These are phyloP conservation scores for Macrophomina pseudophaseolina DNA, from an alignment of 2,329 filamentous ascomycete genomes.

Conservation along the genomic window DNA sequence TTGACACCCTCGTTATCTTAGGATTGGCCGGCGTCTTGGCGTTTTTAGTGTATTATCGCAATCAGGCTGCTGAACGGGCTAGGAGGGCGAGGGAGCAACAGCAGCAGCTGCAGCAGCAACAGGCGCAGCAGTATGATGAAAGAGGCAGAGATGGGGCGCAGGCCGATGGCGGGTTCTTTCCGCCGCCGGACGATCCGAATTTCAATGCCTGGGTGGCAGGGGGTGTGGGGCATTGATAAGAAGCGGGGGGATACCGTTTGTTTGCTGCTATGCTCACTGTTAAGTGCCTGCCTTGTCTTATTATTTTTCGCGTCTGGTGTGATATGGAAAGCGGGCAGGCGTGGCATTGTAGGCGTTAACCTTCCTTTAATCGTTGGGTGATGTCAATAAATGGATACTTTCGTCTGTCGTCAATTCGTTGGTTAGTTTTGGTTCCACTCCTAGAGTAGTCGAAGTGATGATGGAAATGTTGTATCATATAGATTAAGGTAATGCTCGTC, in stretches of 20 bases:
- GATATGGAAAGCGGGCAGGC: no score
- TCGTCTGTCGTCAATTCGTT: no score
- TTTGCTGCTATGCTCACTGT: not conserved
- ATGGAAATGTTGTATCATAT: no score
- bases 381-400: no score
- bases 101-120: slow-evolving; percentile 33
- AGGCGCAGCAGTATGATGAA: slow-evolving; percentile 40
- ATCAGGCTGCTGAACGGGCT: slow-evolving; percentile 59
- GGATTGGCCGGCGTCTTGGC: slow-evolving; percentile 75
- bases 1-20: slow-evolving; percentile 86
- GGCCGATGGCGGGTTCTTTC: slow-evolving; percentile 63
- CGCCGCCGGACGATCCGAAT: slow-evolving; percentile 69
- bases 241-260: not conserved
- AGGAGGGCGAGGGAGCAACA: slow-evolving; percentile 38
- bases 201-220: slow-evolving; percentile 72
- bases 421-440: no score
- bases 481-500: no score
- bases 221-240: slow-evolving; percentile 64
- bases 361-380: no score
- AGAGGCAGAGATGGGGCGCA: slow-evolving; percentile 39
- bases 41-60: slow-evolving; percentile 79
- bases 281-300: not conserved
- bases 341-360: no score
- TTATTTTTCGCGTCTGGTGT: no score
- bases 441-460: no score